A percentile compares a stretch with the other conserved stretches of the same genome.
Evolutionary conservation across 345 rosid species (phyloP).

Genomic region (Eucalyptus cloeziana): DNA sequence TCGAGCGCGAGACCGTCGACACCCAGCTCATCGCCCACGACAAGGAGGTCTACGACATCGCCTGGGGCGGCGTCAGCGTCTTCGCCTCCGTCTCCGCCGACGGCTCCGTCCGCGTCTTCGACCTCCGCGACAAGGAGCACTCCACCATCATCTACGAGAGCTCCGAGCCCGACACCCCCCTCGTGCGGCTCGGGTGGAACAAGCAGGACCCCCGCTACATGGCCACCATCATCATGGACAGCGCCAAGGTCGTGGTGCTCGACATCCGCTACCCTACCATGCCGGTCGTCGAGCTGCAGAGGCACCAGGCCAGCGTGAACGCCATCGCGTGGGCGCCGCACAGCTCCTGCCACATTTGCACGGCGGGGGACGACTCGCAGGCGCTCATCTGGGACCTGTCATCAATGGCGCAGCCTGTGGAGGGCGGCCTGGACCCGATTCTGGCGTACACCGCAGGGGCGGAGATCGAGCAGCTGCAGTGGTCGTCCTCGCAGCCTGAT

Average conservation of each 20-base stretch:
- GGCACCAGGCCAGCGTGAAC: constrained; percentile 85
- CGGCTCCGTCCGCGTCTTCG: constrained; percentile 85
- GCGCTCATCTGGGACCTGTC: constrained; percentile 96
- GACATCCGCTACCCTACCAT: constrained; percentile 91
- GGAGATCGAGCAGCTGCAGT: constrained; percentile 93
- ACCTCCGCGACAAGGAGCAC: constrained; percentile 84
- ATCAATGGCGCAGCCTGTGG: constrained; percentile 91
- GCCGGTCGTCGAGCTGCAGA: constrained; percentile 87
- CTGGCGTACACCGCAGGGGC: constrained; percentile 94
- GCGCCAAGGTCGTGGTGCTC: constrained; percentile 80
- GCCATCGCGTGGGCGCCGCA: constrained; percentile 99
- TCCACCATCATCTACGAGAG: constrained; percentile 90
- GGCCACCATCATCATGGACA: constrained; percentile 97
- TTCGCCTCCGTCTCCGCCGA: constrained; percentile 93
- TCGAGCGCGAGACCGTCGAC: constrained; percentile 81
- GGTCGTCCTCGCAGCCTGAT: constrained; percentile 98
- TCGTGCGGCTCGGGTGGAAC: constrained; percentile 93
- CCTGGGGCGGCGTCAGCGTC: constrained; percentile 96
- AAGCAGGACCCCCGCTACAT: constrained; percentile 96
- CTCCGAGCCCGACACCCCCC: constrained; percentile 85
- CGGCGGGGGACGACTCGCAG: constrained; percentile 95
- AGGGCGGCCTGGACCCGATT: constrained; percentile 93
- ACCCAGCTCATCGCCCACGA: constrained; percentile 97
- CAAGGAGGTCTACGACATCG: constrained; percentile 93
- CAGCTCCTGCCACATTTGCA: constrained; percentile 91